phyloP scores from a whole-genome alignment of 116 monocot genomes.

The Cymodocea nodosa region DNA sequence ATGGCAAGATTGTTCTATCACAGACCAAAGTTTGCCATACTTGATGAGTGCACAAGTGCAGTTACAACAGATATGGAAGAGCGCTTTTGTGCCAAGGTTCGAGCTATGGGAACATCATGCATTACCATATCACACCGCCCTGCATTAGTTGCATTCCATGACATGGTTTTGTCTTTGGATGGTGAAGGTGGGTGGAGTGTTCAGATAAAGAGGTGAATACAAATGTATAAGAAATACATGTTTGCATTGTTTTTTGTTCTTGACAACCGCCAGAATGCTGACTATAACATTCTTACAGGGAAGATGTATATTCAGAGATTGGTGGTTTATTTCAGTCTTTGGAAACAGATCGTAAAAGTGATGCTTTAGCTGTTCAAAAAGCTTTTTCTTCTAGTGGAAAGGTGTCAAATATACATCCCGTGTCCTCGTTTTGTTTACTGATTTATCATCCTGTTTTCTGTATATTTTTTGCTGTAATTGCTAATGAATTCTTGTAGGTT shows the following conservation, averaged over 20 bases:
- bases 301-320: constrained; percentile 27
- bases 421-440: not conserved
- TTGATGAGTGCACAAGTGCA: constrained; percentile 99
- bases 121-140: constrained; percentile 98
- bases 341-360: constrained; percentile 67
- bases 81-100: constrained; percentile 91
- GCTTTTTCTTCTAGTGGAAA: constrained; percentile 60
- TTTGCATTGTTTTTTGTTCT: not conserved
- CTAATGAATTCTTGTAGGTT: constrained; percentile 12
- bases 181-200: constrained; percentile 95
- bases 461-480: not conserved
- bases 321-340: constrained; percentile 25
- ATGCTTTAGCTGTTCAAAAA: constrained; percentile 79
- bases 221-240: not conserved
- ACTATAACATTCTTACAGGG: constrained; percentile 21
- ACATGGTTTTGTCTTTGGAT: constrained; percentile 88
- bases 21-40: constrained; percentile 96
- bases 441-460: not conserved
- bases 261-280: not conserved
- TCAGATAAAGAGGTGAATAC: constrained; percentile 31
- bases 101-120: constrained; percentile 86
- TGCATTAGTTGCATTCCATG: constrained; percentile 95
- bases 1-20: constrained; percentile 98
- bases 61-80: constrained; percentile 99
- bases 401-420: constrained; percentile 17